These are phyloP conservation scores for Glebionis coronaria DNA, from an alignment of 129 eudicot genomes.

Conservation along the genomic window DNA sequence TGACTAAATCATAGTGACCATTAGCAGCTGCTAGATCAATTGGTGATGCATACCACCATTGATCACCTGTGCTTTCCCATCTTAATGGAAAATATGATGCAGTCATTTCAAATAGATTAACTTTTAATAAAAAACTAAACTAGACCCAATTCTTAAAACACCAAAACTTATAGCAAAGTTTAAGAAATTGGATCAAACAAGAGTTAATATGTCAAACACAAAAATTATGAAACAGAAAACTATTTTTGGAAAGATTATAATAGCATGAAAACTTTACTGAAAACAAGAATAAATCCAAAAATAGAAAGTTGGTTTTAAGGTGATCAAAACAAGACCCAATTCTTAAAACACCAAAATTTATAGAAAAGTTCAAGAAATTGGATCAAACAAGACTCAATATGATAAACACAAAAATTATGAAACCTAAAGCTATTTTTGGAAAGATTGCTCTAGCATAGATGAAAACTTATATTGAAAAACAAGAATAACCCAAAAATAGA, in stretches of 20 bases:
- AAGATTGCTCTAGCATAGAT: background rate
- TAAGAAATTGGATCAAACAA: too few species aligned
- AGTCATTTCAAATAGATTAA: slow-evolving; percentile 33
- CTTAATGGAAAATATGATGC: slow-evolving; percentile 60
- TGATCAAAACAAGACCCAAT: background rate
- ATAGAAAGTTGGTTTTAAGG: too few species aligned
- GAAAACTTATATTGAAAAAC: slow-evolving; percentile 4
- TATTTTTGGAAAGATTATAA: too few species aligned
- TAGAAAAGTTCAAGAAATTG: too few species aligned
- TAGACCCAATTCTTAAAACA: slow-evolving; percentile 13
- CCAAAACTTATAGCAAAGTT: background rate
- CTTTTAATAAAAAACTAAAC: background rate
- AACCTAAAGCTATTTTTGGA: background rate
- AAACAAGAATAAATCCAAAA: too few species aligned
- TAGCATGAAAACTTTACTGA: too few species aligned
- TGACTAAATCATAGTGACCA: slow-evolving; percentile 78
- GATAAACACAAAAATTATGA: background rate
- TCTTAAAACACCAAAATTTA: slow-evolving; percentile 3
- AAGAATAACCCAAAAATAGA: background rate
- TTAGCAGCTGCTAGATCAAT: slow-evolving; percentile 90
- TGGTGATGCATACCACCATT: slow-evolving; percentile 97
- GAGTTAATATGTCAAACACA: too few species aligned
- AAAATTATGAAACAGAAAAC: too few species aligned
- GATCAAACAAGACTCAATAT: background rate
- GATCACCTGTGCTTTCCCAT: slow-evolving; percentile 97